Base-by-base conservation (phyloP, 352 stramenopile genomes). In the Phytopythium ostracodes region DNA sequence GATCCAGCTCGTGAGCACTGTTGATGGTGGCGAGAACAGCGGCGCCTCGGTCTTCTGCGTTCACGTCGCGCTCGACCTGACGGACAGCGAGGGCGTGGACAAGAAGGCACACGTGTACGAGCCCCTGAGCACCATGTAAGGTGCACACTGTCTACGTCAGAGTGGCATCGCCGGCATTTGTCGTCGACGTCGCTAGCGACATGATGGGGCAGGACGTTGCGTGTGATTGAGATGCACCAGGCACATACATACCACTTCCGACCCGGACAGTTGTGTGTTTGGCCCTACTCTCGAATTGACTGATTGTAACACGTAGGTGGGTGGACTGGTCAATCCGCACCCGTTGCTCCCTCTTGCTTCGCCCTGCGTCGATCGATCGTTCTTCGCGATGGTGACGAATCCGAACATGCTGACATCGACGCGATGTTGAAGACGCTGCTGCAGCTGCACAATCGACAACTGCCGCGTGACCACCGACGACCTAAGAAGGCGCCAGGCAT, bases 61-160 rank as follows among this genome's bases (percentile, higher is more conserved):
- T 38, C 84, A 90, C 61, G 83, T 95, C 36, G 80, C 76, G 44
- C 68, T 95, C 43, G 81, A 92, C 43, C 60, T 95, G 40, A 76
- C 72, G 24, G 70, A 77, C 36, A 57, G 62, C 22, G 36, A 72
- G 38, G 27, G 10, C 36, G 44, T 22, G n/a, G 55, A 62, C 56
- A 68, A 76, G 69, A 84, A 82, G 71, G 59, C 76, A n/a, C 72
- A 67, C 51, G 85, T 94, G 62, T 94, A 85, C 62, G 85, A 94
- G 56, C 72, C 76, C 15, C 72, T 89, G 24, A 73, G 75, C 47
- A 76, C 75, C 53, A 90, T 92, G 79, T 92, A 88, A 79, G 50
- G 29, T 7, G 29, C 29, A 7, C 3, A 7, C 22, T 17, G 29
- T 56, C 22, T 14, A 22, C 44, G n/a, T 12, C 8, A 25, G 25